Percentiles rank a stretch among this genome's conserved stretches.
These are phyloP conservation scores for Clonostachys chloroleuca DNA, from an alignment of 2,329 filamentous ascomycete genomes.

Conservation along the genomic window DNA sequence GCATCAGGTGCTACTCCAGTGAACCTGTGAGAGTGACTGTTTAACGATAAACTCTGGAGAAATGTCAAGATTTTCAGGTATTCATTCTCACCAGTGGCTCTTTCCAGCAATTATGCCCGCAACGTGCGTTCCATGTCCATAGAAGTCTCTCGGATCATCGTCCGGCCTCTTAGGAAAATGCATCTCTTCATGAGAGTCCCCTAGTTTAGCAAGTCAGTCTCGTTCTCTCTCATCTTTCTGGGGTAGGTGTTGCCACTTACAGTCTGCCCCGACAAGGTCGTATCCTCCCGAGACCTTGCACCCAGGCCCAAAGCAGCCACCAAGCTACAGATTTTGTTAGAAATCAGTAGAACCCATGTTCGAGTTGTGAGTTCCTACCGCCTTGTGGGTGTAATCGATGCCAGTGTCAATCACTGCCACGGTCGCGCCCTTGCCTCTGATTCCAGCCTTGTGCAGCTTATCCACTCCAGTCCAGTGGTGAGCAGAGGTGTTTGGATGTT, in stretches of 20 bases:
- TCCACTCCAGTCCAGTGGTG: conserved; percentile 32
- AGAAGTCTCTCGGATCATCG: conserved; percentile 23
- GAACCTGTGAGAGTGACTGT: conserved; percentile 13
- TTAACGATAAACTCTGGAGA: neutral
- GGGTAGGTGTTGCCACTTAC: conserved; percentile 10
- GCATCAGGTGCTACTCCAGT: conserved; percentile 30
- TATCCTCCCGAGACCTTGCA: conserved; percentile 31
- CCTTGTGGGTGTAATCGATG: conserved; percentile 30
- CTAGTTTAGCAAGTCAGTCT: conserved; percentile 6
- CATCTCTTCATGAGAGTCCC: conserved; percentile 20
- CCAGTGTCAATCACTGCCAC: conserved; percentile 33
- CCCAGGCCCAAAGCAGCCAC: conserved; percentile 29
- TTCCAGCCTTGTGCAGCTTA: conserved; percentile 26
- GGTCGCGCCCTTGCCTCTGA: conserved; percentile 27
- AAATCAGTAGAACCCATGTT: neutral
- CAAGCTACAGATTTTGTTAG: conserved; percentile 16
- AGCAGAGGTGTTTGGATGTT: conserved; percentile 20
- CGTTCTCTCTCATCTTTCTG: neutral
- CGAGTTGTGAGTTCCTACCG: conserved; percentile 12
- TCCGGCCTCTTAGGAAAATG: conserved; percentile 23
- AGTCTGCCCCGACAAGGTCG: conserved; percentile 26
- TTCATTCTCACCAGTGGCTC: conserved; percentile 3
- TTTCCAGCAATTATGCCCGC: conserved; percentile 17
- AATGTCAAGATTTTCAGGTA: neutral
- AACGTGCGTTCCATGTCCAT: conserved; percentile 29